Evolutionary conservation across 495 filamentous ascomycete species (phyloP).

Genomic region (Stereocaulon alpinum): DNA sequence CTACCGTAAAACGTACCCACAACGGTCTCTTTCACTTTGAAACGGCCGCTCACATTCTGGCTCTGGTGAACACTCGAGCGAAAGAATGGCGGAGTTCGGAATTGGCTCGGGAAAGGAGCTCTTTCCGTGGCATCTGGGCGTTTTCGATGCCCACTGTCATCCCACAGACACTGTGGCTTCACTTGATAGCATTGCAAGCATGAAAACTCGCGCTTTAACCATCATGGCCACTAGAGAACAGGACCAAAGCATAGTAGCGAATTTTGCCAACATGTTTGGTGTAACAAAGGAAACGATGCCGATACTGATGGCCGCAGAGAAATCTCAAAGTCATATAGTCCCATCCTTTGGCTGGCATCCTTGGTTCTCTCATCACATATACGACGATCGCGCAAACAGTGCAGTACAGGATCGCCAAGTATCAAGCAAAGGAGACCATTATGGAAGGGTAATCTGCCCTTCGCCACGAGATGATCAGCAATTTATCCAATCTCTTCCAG

Average conservation of each 20-base stretch:
- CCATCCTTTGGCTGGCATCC: conserved; percentile 98
- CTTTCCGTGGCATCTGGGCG: conserved; percentile 79
- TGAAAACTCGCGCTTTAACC: conserved; percentile 69
- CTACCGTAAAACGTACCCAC: not conserved
- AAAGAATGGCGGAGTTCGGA: not conserved
- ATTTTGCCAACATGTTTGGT: conserved; percentile 45
- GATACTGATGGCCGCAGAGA: conserved; percentile 12
- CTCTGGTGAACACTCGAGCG: too few species aligned
- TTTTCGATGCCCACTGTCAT: conserved; percentile 92
- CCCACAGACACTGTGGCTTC: conserved; percentile 91
- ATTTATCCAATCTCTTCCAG: conserved; percentile 59
- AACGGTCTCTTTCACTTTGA: not conserved
- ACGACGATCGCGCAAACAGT: conserved; percentile 43
- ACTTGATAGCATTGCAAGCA: conserved; percentile 53
- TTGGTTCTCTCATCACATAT: conserved; percentile 90
- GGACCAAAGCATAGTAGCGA: conserved; percentile 76
- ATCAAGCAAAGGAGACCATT: conserved; percentile 55
- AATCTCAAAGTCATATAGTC: conserved; percentile 38
- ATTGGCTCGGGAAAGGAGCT: conserved; percentile 4
- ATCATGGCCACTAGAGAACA: conserved; percentile 82
- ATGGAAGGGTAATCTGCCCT: conserved; percentile 55
- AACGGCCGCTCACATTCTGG: too few species aligned
- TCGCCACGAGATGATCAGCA: conserved; percentile 39
- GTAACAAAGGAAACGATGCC: conserved; percentile 23
- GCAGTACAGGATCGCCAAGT: not conserved